Base-by-base conservation (phyloP, 768 basidiomycete species). In the Lyophyllum decastes region DNA sequence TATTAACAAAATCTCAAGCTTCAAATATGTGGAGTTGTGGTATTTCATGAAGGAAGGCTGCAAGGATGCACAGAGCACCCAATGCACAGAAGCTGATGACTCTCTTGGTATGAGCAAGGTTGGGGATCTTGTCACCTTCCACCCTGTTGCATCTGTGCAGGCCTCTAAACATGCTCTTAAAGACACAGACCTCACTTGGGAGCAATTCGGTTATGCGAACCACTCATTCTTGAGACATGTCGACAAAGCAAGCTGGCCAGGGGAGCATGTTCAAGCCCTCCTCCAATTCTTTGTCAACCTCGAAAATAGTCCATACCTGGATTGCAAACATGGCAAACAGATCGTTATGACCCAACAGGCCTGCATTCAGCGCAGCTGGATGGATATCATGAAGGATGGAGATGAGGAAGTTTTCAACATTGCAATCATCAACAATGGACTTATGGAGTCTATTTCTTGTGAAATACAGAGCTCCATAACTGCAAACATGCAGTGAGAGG, bases 331-430 rank as follows among this genome's bases (percentile, higher is more conserved):
- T 27, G 58, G 58, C 16, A 27, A 50, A 26, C n/a, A 34, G 26
- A 49, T 59, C 8, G 34, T 59, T 11, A 52, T 54, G 12, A 49
- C 33, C 10, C 54, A 54, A n/a, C 45, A 53, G 12, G 47, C 52
- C 17, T 34, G 58, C 5, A 52, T 54, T 12, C 22, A 41, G 6
- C 38, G 43, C 17, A 25, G 48, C 22, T 59, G 57, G 57, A 51
- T 52, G 50, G 57, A 59, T 14, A 25, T 17, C 21, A 49, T 55
- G 54, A 55, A 55, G 22, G 47, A 34, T 3, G n/a, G 25, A 2
- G 19, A 53, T 8, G 54, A 34, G 3, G 33, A 22, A 1, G 46
- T 43, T 2, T 55, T 48, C 46, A 55, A 55, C 22, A 48, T 55
- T 34, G 41, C 35, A 2, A 8, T 48, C 19, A 49, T 55, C 47